A percentile compares a stretch with the other conserved stretches of the same genome.
Conservation (phyloP, 306 rosid genomes). For the Sphenostylis stenocarpa region DNA sequence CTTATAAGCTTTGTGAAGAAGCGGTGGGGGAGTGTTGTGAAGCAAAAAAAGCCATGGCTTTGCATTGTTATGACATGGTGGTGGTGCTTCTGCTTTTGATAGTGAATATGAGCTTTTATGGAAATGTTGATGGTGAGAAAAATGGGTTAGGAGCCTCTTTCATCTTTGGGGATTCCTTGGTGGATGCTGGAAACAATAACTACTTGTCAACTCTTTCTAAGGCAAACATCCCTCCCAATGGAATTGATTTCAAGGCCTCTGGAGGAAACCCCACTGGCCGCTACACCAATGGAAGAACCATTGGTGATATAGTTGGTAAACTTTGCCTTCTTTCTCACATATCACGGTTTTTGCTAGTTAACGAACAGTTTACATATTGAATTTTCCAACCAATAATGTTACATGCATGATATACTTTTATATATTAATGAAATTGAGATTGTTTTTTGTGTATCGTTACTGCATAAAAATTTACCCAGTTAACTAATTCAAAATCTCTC, state of each 20-base stretch:
- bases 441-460: too few species aligned
- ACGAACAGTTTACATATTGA: background rate
- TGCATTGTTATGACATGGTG: slow-evolving; percentile 21
- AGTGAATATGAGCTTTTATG: slow-evolving; percentile 31
- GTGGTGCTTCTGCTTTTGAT: slow-evolving; percentile 37
- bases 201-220: slow-evolving; percentile 71
- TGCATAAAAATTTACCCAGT: too few species aligned
- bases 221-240: slow-evolving; percentile 82
- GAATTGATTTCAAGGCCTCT: slow-evolving; percentile 76
- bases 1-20: slow-evolving; percentile 42
- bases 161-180: slow-evolving; percentile 91
- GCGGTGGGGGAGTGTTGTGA: slow-evolving; percentile 11
- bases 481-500: too few species aligned
- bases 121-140: slow-evolving; percentile 39
- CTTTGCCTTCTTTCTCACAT: background rate
- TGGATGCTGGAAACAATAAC: slow-evolving; percentile 94
- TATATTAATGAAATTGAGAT: background rate
- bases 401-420: background rate
- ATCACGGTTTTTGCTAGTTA: background rate
- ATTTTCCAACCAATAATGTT: background rate
- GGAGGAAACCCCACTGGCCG: slow-evolving; percentile 91
- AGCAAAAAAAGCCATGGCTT: slow-evolving; percentile 41
- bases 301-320: slow-evolving; percentile 86
- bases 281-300: slow-evolving; percentile 92
- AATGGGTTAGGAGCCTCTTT: slow-evolving; percentile 73